Conservation (phyloP, 305 asterid species). For the Stenogyne calaminthoides region DNA sequence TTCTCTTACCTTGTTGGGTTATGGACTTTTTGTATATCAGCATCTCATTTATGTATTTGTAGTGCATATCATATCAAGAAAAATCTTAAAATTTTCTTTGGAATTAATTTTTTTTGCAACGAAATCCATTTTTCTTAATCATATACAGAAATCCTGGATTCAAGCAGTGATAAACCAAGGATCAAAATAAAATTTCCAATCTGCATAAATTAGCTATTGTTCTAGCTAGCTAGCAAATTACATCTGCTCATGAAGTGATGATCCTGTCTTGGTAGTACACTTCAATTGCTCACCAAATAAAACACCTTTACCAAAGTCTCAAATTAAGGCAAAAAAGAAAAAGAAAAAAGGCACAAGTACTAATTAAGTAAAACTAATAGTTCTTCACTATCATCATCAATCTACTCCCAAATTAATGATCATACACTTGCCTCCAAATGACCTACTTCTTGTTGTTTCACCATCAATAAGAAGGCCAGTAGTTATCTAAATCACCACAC, state of each 20-base stretch:
- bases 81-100: not conserved
- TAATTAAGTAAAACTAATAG: conserved; percentile 19
- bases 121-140: not conserved
- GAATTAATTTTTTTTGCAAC: not conserved
- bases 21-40: too few species aligned
- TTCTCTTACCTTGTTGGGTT: not conserved
- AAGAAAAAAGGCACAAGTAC: conserved; percentile 3
- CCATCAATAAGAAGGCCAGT: conserved; percentile 66
- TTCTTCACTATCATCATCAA: not conserved
- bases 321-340: not conserved
- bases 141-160: not conserved
- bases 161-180: not conserved
- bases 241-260: conserved; percentile 27
- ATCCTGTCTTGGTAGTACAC: conserved; percentile 21
- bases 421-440: not conserved
- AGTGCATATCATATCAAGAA: not conserved
- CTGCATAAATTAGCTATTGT: conserved; percentile 13
- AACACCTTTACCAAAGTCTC: conserved; percentile 18
- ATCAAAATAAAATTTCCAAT: conserved; percentile 1
- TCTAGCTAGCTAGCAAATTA: conserved; percentile 4
- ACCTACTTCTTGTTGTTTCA: conserved; percentile 7
- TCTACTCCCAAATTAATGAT: too few species aligned
- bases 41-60: too few species aligned
- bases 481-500: conserved; percentile 72
- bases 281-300: conserved; percentile 15